These are phyloP conservation scores for Pythium sp. DNA, from an alignment of 352 stramenopile genomes.

Conservation along the genomic window DNA sequence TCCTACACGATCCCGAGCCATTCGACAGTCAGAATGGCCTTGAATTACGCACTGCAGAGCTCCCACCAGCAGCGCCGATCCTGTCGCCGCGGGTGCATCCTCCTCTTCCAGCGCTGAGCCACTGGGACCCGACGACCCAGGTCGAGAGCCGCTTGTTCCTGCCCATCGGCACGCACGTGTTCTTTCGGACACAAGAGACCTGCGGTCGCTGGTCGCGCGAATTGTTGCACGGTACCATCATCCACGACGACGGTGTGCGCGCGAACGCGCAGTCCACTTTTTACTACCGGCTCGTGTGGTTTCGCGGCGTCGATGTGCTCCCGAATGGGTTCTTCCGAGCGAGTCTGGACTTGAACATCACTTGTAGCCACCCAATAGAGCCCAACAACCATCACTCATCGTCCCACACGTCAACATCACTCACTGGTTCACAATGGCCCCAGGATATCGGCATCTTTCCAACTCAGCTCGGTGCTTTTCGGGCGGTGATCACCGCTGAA, in stretches of 20 bases:
- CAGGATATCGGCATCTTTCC: constrained; percentile 52
- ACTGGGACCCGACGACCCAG: constrained; percentile 17
- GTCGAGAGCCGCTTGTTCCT: constrained; percentile 30
- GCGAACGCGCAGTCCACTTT: constrained; percentile 13
- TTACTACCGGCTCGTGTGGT: constrained; percentile 67
- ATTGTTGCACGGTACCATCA: constrained; percentile 49
- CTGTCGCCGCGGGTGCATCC: constrained; percentile 4
- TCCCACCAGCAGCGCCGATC: constrained; percentile 14
- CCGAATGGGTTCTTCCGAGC: constrained; percentile 65
- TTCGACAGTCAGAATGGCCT: not conserved
- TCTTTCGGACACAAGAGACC: constrained; percentile 44
- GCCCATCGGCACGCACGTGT: constrained; percentile 40
- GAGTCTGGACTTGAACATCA: constrained; percentile 34
- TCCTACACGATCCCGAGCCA: not conserved
- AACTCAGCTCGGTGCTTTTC: constrained; percentile 49
- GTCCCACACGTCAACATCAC: not conserved
- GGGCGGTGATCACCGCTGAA: constrained; percentile 59
- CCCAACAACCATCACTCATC: not conserved
- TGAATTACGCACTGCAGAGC: not conserved
- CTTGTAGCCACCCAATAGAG: not conserved
- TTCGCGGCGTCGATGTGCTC: constrained; percentile 62
- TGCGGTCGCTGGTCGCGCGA: constrained; percentile 48
- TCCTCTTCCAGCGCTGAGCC: not conserved
- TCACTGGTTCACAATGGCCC: constrained; percentile 27
- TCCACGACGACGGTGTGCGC: constrained; percentile 29